Percentiles rank a stretch among this genome's conserved stretches.
These are phyloP conservation scores for Protomyces lactucae-debilis DNA, from an alignment of 1,139 yeast genomes.

Conservation along the genomic window DNA sequence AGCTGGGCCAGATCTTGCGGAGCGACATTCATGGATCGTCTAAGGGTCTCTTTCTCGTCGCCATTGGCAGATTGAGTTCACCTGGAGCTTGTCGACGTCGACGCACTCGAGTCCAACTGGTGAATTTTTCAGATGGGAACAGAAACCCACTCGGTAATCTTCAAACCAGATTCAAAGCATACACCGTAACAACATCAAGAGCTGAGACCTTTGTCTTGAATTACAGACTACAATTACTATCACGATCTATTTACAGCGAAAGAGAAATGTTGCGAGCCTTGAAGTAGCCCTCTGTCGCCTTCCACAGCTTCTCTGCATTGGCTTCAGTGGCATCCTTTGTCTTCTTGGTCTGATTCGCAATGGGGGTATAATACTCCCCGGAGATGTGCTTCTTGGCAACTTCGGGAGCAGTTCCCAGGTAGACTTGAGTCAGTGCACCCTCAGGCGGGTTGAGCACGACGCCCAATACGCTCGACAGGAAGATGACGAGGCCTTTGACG, in stretches of 20 bases:
- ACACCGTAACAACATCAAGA: no score
- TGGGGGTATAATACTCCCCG: constrained; percentile 17
- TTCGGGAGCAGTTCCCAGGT: constrained; percentile 17
- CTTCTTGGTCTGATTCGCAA: background rate
- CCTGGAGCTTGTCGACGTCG: no score
- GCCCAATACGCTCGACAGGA: background rate
- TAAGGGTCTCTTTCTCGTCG: no score
- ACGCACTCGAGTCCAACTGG: no score
- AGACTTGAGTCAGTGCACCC: constrained; percentile 17
- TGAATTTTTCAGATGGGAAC: no score
- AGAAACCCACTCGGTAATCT: no score
- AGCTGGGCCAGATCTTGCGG: background rate
- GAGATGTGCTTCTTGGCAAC: constrained; percentile 14
- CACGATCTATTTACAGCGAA: background rate
- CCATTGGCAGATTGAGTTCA: no score
- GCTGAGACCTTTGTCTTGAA: no score
- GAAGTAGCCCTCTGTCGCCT: constrained; percentile 5
- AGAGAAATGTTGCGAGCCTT: background rate
- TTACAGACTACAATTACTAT: no score
- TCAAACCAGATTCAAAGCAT: no score
- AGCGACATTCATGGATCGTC: no score
- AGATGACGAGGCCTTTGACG: background rate
- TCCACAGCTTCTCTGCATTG: constrained; percentile 16
- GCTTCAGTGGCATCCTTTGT: background rate
- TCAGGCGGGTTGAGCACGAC: background rate